Evolutionary conservation across 352 stramenopile species (phyloP).

Genomic region (Blastocystis sp.): DNA sequence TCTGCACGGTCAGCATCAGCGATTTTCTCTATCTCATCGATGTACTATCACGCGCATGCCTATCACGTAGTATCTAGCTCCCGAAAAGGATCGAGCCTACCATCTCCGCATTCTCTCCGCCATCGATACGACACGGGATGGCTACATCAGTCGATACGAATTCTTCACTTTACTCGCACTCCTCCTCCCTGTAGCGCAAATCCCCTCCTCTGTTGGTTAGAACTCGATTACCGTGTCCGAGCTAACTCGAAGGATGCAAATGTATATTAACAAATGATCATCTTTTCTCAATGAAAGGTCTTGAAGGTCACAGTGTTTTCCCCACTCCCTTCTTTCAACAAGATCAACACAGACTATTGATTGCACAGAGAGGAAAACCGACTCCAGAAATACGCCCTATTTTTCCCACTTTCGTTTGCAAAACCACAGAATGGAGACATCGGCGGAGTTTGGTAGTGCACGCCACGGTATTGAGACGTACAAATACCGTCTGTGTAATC

Average conservation of each 20-base stretch:
- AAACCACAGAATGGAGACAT: neutral
- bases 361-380: too few relatives aligned
- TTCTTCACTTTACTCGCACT: constrained; percentile 20
- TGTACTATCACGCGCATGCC: neutral
- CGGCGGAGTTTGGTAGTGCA: neutral
- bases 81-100: constrained; percentile 16
- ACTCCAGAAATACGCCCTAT: too few relatives aligned
- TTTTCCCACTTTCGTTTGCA: too few relatives aligned
- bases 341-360: too few relatives aligned
- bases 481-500: neutral
- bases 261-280: constrained; percentile 44
- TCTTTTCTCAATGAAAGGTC: constrained; percentile 3
- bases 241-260: constrained; percentile 30
- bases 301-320: too few relatives aligned
- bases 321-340: too few relatives aligned
- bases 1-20: constrained; percentile 29
- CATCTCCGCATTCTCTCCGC: constrained; percentile 12
- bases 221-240: constrained; percentile 17
- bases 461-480: neutral
- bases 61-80: constrained; percentile 8
- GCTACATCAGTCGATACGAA: constrained; percentile 24
- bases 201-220: neutral
- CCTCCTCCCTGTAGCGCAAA: neutral
- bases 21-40: constrained; percentile 32
- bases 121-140: constrained; percentile 25